Conservation (phyloP, 1,139 yeast species). For the Taiozyma sp. region DNA sequence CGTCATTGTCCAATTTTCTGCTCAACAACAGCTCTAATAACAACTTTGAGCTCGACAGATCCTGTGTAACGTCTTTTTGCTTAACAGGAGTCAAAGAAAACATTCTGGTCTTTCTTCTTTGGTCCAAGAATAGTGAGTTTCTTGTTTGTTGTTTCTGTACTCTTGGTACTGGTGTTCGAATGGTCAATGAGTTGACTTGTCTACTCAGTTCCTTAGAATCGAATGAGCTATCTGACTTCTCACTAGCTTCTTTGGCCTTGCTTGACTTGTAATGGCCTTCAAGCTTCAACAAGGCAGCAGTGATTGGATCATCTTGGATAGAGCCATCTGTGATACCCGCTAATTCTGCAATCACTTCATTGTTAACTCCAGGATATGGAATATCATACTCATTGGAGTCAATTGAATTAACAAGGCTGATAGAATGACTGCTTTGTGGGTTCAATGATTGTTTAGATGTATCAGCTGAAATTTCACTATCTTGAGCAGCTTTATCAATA, state of each 20-base stretch:
- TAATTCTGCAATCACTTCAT: constrained; percentile 58
- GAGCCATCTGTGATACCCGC: constrained; percentile 82
- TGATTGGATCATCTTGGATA: constrained; percentile 65
- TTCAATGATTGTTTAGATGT: neutral
- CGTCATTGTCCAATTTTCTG: constrained; percentile 19
- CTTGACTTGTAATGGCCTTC: constrained; percentile 53
- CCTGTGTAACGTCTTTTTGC: constrained; percentile 18
- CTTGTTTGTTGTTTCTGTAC: constrained; percentile 16
- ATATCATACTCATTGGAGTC: constrained; percentile 30
- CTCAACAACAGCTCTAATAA: constrained; percentile 20
- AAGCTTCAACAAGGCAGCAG: constrained; percentile 66
- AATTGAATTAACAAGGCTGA: constrained; percentile 11
- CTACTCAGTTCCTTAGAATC: constrained; percentile 21
- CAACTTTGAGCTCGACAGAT: constrained; percentile 19
- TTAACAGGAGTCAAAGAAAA: constrained; percentile 22
- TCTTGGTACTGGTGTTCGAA: constrained; percentile 14
- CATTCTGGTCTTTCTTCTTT: constrained; percentile 32
- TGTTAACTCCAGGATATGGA: constrained; percentile 60
- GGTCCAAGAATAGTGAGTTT: constrained; percentile 30
- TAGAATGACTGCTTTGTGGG: neutral
- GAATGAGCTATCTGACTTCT: constrained; percentile 8
- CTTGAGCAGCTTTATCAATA: neutral
- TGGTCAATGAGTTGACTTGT: constrained; percentile 28
- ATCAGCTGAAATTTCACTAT: neutral
- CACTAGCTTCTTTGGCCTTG: neutral